Conservation (phyloP, 768 basidiomycete species). For the Kwoniella sp. region DNA sequence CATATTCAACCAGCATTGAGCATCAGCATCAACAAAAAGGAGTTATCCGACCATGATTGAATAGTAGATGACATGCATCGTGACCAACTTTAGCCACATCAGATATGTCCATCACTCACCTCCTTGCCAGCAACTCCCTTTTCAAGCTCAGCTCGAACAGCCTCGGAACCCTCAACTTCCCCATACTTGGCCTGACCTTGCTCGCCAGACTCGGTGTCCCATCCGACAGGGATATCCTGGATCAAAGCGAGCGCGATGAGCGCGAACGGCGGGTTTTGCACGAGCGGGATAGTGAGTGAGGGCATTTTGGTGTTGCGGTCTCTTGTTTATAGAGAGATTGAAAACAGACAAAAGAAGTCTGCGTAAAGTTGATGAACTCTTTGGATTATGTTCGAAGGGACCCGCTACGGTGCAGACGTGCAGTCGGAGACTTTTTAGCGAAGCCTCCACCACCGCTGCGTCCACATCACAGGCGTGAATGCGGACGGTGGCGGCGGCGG, state of each 20-base stretch:
- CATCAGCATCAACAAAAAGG: neutral
- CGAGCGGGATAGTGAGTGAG: slow-evolving; percentile 32
- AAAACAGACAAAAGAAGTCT: neutral
- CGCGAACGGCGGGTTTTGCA: slow-evolving; percentile 34
- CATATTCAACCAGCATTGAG: too few relatives aligned
- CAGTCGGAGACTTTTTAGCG: neutral
- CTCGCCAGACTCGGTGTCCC: slow-evolving; percentile 35
- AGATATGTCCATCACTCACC: too few relatives aligned
- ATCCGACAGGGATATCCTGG: slow-evolving; percentile 30
- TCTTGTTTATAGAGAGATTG: neutral
- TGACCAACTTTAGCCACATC: too few relatives aligned
- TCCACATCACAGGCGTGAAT: too few relatives aligned
- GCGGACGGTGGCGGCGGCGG: slow-evolving; percentile 9
- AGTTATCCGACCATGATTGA: too few relatives aligned
- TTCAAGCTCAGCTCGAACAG: slow-evolving; percentile 38
- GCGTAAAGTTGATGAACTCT: neutral
- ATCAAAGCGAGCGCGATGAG: slow-evolving; percentile 44
- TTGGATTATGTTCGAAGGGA: neutral
- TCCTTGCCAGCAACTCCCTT: slow-evolving; percentile 44
- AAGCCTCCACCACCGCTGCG: slow-evolving; percentile 1
- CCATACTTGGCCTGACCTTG: slow-evolving; percentile 32
- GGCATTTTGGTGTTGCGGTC: slow-evolving; percentile 28
- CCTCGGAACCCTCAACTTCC: slow-evolving; percentile 33
- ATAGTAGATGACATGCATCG: too few relatives aligned
- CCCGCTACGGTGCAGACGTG: neutral